Percentiles rank a stretch among this genome's conserved stretches.
Evolutionary conservation across 106 monocot species (phyloP).

Genomic region (Apostasia shenzhenica): DNA sequence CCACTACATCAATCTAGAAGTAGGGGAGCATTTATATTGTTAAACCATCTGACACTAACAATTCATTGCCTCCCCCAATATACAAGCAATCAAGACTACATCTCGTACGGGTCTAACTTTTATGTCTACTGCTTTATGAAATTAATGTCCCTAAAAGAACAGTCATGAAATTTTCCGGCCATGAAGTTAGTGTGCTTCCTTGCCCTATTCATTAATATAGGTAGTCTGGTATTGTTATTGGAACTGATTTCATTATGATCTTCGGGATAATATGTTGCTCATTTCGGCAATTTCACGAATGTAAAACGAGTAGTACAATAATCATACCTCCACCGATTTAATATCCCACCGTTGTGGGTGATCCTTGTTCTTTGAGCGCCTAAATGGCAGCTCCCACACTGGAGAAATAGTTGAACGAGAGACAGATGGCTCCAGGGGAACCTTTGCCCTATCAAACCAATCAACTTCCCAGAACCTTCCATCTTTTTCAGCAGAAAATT

Average conservation of each 20-base stretch:
- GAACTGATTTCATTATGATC: too few relatives aligned
- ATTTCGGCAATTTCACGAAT: not conserved
- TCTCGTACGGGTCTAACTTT: too few relatives aligned
- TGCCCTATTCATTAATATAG: too few relatives aligned
- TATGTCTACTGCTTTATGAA: too few relatives aligned
- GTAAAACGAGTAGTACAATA: not conserved
- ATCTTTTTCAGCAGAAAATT: constrained; percentile 54
- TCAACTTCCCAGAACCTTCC: constrained; percentile 81
- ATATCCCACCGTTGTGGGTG: constrained; percentile 33
- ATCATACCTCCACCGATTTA: constrained; percentile 32
- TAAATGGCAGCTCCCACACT: constrained; percentile 74
- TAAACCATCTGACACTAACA: too few relatives aligned
- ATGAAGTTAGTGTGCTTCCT: too few relatives aligned
- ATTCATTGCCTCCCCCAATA: too few relatives aligned
- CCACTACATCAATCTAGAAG: constrained; percentile 47
- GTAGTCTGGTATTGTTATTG: too few relatives aligned
- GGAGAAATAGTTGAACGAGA: constrained; percentile 50
- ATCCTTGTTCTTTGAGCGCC: constrained; percentile 28
- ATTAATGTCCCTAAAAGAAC: too few relatives aligned
- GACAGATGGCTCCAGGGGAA: constrained; percentile 61
- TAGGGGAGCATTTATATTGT: not conserved
- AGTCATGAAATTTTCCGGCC: too few relatives aligned
- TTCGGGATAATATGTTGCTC: not conserved
- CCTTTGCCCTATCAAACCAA: constrained; percentile 68
- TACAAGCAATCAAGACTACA: too few relatives aligned